Evolutionary conservation across 139 green algal species (phyloP).

Genomic region (Nannochloris sp.): DNA sequence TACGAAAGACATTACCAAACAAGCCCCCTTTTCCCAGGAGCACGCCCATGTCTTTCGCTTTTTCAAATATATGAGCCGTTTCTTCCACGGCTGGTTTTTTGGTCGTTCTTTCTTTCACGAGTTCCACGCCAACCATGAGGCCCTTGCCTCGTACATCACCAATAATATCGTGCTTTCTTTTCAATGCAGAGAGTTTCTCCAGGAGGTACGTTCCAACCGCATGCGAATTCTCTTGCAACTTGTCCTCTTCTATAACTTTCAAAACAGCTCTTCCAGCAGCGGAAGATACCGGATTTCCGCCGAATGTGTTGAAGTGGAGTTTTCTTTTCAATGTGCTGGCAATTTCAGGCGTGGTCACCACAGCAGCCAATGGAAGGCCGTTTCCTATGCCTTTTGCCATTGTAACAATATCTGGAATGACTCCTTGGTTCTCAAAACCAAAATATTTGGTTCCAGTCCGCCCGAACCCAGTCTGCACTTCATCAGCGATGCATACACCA

Average conservation of each 20-base stretch:
- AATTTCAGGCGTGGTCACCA: slow-evolving; percentile 92
- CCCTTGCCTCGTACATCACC: slow-evolving; percentile 84
- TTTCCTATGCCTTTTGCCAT: slow-evolving; percentile 98
- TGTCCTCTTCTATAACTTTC: slow-evolving; percentile 64
- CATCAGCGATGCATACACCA: slow-evolving; percentile 92
- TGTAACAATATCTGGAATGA: slow-evolving; percentile 86
- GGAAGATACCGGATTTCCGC: slow-evolving; percentile 88
- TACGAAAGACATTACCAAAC: slow-evolving; percentile 93
- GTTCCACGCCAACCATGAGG: slow-evolving; percentile 93
- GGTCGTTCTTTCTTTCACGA: slow-evolving; percentile 81
- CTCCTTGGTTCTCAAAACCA: slow-evolving; percentile 89
- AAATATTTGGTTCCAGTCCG: slow-evolving; percentile 86
- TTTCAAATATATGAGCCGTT: slow-evolving; percentile 70
- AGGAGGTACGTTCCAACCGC: slow-evolving; percentile 61
- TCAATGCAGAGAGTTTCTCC: slow-evolving; percentile 39
- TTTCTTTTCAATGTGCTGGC: slow-evolving; percentile 46
- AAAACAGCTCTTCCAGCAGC: slow-evolving; percentile 67
- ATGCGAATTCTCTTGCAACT: slow-evolving; percentile 55
- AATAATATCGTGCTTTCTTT: slow-evolving; percentile 77
- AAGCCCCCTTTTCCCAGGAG: slow-evolving; percentile 93
- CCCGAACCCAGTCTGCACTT: slow-evolving; percentile 98
- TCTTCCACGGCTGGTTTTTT: slow-evolving; percentile 83
- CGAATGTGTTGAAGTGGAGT: slow-evolving; percentile 98
- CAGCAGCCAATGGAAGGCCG: slow-evolving; percentile 86
- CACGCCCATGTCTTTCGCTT: slow-evolving; percentile 83